phyloP scores from a whole-genome alignment of 768 basidiomycete genomes.

The Amanita muscaria region DNA sequence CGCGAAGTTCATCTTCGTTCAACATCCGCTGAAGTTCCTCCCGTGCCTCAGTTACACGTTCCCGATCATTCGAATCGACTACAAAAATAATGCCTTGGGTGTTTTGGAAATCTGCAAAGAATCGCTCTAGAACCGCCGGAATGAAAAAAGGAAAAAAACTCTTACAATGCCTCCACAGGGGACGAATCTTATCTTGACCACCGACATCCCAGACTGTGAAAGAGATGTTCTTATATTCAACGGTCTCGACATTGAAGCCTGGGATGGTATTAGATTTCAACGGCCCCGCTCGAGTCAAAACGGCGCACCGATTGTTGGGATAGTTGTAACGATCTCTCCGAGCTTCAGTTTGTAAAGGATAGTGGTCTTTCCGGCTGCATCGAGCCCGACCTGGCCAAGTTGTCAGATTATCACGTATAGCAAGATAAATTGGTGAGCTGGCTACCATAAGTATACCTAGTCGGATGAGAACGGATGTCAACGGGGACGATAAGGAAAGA shows the following conservation, averaged over 20 bases:
- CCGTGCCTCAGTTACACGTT: conserved; percentile 97
- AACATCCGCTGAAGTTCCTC: conserved; percentile 99
- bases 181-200: conserved; percentile 99
- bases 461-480: conserved; percentile 21
- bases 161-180: conserved; percentile 99
- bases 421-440: conserved; percentile 17
- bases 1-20: conserved; percentile 98
- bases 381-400: conserved; percentile 79
- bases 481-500: conserved; percentile 21
- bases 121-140: conserved; percentile 13
- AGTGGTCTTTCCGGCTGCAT: conserved; percentile 97
- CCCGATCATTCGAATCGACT: conserved; percentile 98
- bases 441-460: conserved; percentile 92
- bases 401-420: conserved; percentile 11
- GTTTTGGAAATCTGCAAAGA: conserved; percentile 91
- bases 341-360: conserved; percentile 99
- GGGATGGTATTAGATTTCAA: conserved; percentile 16
- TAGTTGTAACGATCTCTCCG: conserved; percentile 99
- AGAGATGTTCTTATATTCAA: conserved; percentile 99
- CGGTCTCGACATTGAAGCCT: conserved; percentile 99
- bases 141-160: conserved; percentile 19
- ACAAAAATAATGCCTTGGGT: conserved; percentile 99
- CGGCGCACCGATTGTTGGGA: conserved; percentile 93
- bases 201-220: conserved; percentile 99
- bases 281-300: conserved; percentile 8